Evolutionary conservation across 768 basidiomycete genomes (phyloP).

Genomic region (Amylocystis lapponica): DNA sequence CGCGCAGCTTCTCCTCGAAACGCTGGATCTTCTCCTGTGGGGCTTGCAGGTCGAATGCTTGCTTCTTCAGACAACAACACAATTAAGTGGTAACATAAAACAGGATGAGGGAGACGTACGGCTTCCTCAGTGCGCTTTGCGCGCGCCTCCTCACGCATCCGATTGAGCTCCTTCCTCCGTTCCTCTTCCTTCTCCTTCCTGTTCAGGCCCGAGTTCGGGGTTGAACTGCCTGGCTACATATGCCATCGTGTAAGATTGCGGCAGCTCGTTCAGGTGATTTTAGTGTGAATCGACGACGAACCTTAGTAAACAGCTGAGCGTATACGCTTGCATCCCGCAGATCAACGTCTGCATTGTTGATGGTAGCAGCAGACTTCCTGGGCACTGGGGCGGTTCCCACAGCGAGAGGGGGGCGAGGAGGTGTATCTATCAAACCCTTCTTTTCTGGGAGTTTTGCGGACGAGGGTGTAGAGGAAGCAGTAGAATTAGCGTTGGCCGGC

Average conservation of each 20-base stretch:
- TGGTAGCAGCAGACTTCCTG: constrained; percentile 37
- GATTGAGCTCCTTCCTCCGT: constrained; percentile 58
- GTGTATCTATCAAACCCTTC: constrained; percentile 2
- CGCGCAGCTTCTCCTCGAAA: constrained; percentile 53
- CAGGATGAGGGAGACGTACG: constrained; percentile 37
- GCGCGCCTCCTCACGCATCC: constrained; percentile 64
- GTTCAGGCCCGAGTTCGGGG: constrained; percentile 26
- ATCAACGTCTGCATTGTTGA: constrained; percentile 54
- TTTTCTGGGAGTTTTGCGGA: constrained; percentile 22
- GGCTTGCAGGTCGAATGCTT: constrained; percentile 22
- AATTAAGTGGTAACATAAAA: not conserved
- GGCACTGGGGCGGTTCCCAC: no score
- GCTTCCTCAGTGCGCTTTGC: constrained; percentile 50
- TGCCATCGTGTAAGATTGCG: not conserved
- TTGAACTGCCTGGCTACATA: constrained; percentile 16
- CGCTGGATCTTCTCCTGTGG: constrained; percentile 37
- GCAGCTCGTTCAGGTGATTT: not conserved
- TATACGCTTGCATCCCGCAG: constrained; percentile 60
- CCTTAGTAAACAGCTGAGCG: constrained; percentile 46
- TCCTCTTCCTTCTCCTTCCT: constrained; percentile 67
- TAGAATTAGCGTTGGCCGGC: constrained; percentile 17
- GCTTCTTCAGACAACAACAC: constrained; percentile 18
- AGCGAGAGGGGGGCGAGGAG: not conserved
- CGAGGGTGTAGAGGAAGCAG: constrained; percentile 19
- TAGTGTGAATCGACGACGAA: constrained; percentile 3